phyloP scores from a whole-genome alignment of 2,329 filamentous ascomycete genomes.

The Amauroascus niger region DNA sequence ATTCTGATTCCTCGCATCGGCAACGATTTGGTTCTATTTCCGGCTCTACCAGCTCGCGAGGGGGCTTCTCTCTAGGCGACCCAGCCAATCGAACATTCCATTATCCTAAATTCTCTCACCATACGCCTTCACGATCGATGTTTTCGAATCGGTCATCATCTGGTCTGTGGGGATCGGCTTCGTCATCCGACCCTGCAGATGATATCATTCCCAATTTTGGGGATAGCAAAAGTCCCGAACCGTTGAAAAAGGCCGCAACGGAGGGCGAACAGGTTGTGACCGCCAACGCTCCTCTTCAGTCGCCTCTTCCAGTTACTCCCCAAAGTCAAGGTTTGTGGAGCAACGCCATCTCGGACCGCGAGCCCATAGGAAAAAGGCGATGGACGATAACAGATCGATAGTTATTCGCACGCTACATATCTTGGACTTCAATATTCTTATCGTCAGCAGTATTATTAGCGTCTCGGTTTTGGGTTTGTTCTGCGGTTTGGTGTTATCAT shows the following conservation, averaged over 20 bases:
- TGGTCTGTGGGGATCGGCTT: slow-evolving; percentile 32
- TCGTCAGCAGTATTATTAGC: not conserved
- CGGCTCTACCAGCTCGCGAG: slow-evolving; percentile 19
- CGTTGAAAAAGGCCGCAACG: not conserved
- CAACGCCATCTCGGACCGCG: not conserved
- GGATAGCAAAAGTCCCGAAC: slow-evolving; percentile 11
- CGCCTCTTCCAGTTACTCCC: not conserved
- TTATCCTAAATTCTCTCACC: slow-evolving; percentile 7
- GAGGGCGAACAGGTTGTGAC: no score
- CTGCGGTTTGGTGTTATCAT: not conserved
- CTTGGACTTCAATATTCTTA: not conserved
- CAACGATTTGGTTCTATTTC: slow-evolving; percentile 26
- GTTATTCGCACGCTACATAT: not conserved
- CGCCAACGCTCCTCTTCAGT: not conserved
- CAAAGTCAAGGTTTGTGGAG: slow-evolving; percentile 5
- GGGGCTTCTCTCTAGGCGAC: slow-evolving; percentile 21
- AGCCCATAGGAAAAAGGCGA: slow-evolving; percentile 10
- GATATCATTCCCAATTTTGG: slow-evolving; percentile 33
- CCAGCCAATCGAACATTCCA: not conserved
- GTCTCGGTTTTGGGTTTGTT: not conserved
- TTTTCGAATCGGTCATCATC: slow-evolving; percentile 17
- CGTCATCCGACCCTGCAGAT: slow-evolving; percentile 22
- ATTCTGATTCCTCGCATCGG: slow-evolving; percentile 26
- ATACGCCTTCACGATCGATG: slow-evolving; percentile 14
- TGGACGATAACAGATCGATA: slow-evolving; percentile 15